A percentile compares a stretch with the other conserved stretches of the same genome.
Conservation (phyloP, 768 basidiomycete genomes). For the Hydnomerulius pinastri region DNA sequence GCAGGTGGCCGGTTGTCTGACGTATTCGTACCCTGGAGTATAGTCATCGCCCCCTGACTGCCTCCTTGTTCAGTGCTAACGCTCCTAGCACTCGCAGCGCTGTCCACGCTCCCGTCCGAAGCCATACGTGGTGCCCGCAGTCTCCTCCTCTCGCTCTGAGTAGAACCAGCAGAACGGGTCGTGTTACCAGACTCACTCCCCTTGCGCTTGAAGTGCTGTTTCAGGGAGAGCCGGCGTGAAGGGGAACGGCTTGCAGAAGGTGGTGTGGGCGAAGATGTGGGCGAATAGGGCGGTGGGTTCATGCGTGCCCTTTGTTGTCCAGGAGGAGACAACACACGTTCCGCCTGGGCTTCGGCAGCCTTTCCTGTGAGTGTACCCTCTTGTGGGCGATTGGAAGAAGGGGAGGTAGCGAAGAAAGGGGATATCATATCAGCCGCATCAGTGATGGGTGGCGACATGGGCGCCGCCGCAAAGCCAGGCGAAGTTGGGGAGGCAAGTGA, state of each 20-base stretch:
- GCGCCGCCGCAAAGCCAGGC: background rate
- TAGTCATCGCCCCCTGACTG: background rate
- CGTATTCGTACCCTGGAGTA: conserved; percentile 2
- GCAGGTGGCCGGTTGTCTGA: conserved; percentile 1
- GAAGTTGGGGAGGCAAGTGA: conserved; percentile 4
- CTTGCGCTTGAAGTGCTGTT: background rate
- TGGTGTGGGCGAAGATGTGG: background rate
- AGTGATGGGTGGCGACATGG: background rate
- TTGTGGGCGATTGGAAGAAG: conserved; percentile 5
- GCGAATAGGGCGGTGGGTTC: conserved; percentile 31
- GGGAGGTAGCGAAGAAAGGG: conserved; percentile 21
- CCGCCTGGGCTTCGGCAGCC: conserved; percentile 3
- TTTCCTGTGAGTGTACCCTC: background rate
- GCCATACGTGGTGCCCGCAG: background rate
- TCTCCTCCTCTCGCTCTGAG: background rate
- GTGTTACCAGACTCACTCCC: conserved; percentile 9
- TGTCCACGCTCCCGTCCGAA: background rate
- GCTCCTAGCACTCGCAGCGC: background rate
- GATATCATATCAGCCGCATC: conserved; percentile 25
- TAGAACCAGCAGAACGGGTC: conserved; percentile 12
- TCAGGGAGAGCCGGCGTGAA: conserved; percentile 1
- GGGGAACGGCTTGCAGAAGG: background rate
- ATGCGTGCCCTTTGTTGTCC: conserved; percentile 17
- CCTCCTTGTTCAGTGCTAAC: background rate
- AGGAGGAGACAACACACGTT: conserved; percentile 1